These are phyloP conservation scores for Aspergillus ostianus DNA, from an alignment of 495 filamentous ascomycete species.

Conservation along the genomic window DNA sequence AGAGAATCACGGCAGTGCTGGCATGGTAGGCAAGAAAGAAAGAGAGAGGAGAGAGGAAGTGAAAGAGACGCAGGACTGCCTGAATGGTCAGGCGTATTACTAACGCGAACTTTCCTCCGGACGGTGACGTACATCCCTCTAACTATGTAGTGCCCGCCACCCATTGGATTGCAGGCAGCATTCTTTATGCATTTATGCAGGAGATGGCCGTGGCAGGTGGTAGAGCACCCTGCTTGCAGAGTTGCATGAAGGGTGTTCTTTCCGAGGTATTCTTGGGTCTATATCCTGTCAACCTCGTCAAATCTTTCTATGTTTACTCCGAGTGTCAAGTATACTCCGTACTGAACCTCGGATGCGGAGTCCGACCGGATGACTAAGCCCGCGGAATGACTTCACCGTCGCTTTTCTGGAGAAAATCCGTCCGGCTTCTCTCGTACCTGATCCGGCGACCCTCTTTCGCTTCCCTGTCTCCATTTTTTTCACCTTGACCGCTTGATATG, in stretches of 20 bases:
- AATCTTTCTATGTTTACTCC: too few relatives aligned
- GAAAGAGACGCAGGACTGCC: not conserved
- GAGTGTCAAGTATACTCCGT: too few relatives aligned
- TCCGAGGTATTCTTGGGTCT: too few relatives aligned
- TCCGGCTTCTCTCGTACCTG: not conserved
- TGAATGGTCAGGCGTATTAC: not conserved
- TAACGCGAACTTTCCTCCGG: not conserved
- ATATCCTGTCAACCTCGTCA: too few relatives aligned
- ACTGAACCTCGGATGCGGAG: not conserved
- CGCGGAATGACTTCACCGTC: slow-evolving; percentile 22
- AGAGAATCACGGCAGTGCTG: not conserved
- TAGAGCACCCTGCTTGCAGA: too few relatives aligned
- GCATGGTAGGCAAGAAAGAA: slow-evolving; percentile 5
- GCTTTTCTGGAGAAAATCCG: slow-evolving; percentile 2
- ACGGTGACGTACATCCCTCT: too few relatives aligned
- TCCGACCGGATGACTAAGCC: slow-evolving; percentile 5
- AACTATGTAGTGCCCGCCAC: too few relatives aligned
- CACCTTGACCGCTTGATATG: not conserved
- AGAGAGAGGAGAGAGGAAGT: not conserved
- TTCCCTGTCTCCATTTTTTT: not conserved
- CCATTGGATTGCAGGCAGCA: not conserved
- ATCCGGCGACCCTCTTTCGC: not conserved
- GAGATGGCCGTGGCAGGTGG: too few relatives aligned
- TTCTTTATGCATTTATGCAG: too few relatives aligned
- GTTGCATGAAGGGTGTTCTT: too few relatives aligned